These are phyloP conservation scores for Magnusiomyces fungicola DNA, from an alignment of 1,139 yeast genomes.

Conservation along the genomic window DNA sequence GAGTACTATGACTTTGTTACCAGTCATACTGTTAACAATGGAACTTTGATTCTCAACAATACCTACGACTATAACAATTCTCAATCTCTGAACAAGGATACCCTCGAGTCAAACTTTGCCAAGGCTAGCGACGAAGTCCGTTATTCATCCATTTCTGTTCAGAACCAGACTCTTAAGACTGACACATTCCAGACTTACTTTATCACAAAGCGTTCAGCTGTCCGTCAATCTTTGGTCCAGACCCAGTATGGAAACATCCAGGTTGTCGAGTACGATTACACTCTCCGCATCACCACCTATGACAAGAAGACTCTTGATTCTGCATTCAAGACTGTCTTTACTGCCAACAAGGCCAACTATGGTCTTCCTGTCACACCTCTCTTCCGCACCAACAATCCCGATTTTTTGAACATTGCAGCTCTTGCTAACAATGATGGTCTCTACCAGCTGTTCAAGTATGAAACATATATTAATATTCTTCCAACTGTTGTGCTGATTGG, in stretches of 20 bases:
- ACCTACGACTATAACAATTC: conserved; percentile 11
- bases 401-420: conserved; percentile 12
- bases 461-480: conserved; percentile 13
- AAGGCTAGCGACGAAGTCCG: conserved; percentile 8
- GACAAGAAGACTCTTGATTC: conserved; percentile 2
- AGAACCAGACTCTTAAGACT: conserved; percentile 11
- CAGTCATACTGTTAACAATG: conserved; percentile 8
- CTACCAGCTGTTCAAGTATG: conserved; percentile 8
- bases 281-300: conserved; percentile 9
- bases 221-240: conserved; percentile 8
- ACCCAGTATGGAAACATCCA: conserved; percentile 13
- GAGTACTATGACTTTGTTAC: conserved; percentile 10
- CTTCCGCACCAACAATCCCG: conserved; percentile 8
- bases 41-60: conserved; percentile 12
- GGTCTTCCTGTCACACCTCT: conserved; percentile 13
- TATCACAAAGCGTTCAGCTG: conserved; percentile 13
- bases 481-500: conserved; percentile 11
- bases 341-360: conserved; percentile 3
- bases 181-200: conserved; percentile 12
- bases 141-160: conserved; percentile 8
- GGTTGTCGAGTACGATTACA: conserved; percentile 13
- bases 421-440: conserved; percentile 2
- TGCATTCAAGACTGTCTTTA: conserved; percentile 5
- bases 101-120: conserved; percentile 7
- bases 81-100: conserved; percentile 6